Conservation (phyloP, 768 basidiomycete species). For the Rickenella mellea region DNA sequence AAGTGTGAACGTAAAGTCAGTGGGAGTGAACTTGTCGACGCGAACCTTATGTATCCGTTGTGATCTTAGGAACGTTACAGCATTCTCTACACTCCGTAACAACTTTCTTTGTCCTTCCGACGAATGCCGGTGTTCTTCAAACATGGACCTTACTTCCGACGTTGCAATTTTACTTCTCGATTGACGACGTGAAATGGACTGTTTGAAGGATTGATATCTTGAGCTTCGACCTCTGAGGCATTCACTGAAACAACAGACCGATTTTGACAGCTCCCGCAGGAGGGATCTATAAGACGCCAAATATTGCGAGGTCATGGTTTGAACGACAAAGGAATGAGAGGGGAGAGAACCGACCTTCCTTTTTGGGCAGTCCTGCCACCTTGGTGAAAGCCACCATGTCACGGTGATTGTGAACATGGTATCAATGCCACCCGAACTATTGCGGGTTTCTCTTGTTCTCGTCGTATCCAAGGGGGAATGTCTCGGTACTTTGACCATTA, state of each 20-base stretch:
- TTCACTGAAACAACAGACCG: constrained; percentile 21
- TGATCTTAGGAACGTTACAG: constrained; percentile 57
- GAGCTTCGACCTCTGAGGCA: constrained; percentile 14
- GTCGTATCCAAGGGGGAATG: no score
- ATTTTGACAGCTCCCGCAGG: constrained; percentile 16
- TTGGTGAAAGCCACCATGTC: no score
- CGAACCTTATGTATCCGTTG: constrained; percentile 71
- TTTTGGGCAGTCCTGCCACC: no score
- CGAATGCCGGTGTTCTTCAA: constrained; percentile 29
- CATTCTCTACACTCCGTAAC: constrained; percentile 45
- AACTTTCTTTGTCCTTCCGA: constrained; percentile 17
- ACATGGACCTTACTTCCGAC: constrained; percentile 43
- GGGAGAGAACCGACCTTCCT: no score
- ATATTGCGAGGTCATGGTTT: neutral
- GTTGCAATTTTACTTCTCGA: constrained; percentile 33
- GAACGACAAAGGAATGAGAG: constrained; percentile 8
- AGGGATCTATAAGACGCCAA: neutral
- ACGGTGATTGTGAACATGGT: no score
- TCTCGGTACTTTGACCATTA: no score
- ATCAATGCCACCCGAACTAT: no score
- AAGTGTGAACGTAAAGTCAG: neutral
- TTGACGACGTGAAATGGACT: constrained; percentile 29
- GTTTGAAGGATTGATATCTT: neutral
- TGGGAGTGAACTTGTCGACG: neutral
- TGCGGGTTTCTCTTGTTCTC: no score